Evolutionary conservation across 1,139 yeast genomes (phyloP).

Genomic region (Magnusiomyces ingens): DNA sequence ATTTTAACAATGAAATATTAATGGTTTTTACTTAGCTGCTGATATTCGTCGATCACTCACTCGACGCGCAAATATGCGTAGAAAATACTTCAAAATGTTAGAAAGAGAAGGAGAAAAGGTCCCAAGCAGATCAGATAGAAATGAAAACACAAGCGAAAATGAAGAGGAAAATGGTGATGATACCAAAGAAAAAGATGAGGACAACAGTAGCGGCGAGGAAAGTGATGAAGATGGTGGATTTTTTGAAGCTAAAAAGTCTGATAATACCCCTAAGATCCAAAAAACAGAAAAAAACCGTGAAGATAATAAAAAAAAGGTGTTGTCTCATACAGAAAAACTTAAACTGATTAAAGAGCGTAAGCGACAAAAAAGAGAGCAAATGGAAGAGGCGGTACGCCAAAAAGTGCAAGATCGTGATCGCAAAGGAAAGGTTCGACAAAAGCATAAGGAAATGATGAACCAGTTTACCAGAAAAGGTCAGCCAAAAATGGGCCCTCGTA

Average conservation of each 20-base stretch:
- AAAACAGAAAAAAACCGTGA: conserved; percentile 20
- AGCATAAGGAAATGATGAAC: conserved; percentile 43
- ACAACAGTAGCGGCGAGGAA: conserved; percentile 10
- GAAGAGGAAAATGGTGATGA: conserved; percentile 19
- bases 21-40: conserved; percentile 23
- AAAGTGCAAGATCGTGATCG: conserved; percentile 22
- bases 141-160: conserved; percentile 18
- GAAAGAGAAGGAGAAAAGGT: conserved; percentile 54
- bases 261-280: conserved; percentile 7
- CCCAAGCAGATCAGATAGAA: conserved; percentile 14
- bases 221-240: conserved; percentile 10
- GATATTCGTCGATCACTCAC: conserved; percentile 73
- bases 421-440: conserved; percentile 34
- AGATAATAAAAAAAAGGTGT: conserved; percentile 32
- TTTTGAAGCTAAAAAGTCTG: conserved; percentile 4
- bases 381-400: conserved; percentile 12
- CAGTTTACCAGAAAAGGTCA: conserved; percentile 72
- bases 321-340: conserved; percentile 28
- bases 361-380: conserved; percentile 17
- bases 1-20: neutral
- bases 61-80: conserved; percentile 78
- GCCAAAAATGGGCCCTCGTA: conserved; percentile 87
- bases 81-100: conserved; percentile 70
- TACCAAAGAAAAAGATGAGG: conserved; percentile 1
- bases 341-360: conserved; percentile 32